phyloP scores from a whole-genome alignment of 192 early-diverging fungal species.

The Powellomyces hirtus region DNA sequence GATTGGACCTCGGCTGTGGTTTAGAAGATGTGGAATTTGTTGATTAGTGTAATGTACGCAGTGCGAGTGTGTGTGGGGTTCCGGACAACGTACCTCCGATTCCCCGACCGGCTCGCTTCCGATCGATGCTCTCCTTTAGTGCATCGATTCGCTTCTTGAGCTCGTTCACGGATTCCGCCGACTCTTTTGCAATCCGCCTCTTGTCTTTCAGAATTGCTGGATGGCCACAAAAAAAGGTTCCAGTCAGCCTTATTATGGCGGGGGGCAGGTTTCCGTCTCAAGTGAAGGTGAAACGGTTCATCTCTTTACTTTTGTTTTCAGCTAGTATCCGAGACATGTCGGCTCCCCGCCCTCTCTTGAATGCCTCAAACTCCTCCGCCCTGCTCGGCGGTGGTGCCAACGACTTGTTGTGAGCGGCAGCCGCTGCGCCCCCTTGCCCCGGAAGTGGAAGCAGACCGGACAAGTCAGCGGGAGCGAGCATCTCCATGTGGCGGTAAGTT shows the following conservation, averaged over 20 bases:
- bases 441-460: neutral
- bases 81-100: conserved; percentile 4
- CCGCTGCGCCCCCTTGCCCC: neutral
- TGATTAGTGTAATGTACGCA: neutral
- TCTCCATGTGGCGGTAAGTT: conserved; percentile 1
- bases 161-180: conserved; percentile 43
- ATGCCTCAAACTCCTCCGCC: conserved; percentile 61
- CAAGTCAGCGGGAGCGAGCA: neutral
- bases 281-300: too few species aligned
- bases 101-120: conserved; percentile 20
- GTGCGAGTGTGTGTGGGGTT: too few species aligned
- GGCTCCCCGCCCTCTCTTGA: conserved; percentile 50
- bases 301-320: conserved; percentile 63
- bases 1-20: neutral
- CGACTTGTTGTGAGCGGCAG: too few species aligned
- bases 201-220: conserved; percentile 53
- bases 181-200: conserved; percentile 41
- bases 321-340: conserved; percentile 53
- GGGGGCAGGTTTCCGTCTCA: neutral
- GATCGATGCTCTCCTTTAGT: conserved; percentile 36
- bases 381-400: conserved; percentile 29
- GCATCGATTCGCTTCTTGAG: conserved; percentile 49
- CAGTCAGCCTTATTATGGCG: neutral
- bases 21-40: neutral
- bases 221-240: too few species aligned